Base-by-base conservation (phyloP, 495 filamentous ascomycete genomes). In the Durotheca rogersii region DNA sequence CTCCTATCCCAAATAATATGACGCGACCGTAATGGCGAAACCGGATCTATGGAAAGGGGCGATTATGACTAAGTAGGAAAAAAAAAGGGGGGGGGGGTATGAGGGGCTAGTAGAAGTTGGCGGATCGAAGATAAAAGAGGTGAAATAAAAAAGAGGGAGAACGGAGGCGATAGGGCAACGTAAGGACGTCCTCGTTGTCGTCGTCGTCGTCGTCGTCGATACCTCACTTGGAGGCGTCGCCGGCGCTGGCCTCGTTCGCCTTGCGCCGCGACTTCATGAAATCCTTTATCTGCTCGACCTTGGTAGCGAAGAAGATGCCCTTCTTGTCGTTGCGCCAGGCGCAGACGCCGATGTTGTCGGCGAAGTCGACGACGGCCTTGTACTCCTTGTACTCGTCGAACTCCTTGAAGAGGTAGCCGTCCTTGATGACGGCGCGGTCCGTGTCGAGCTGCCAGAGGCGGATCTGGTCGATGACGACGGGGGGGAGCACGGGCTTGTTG, bases 381-480 rank as follows among this genome's bases (percentile, higher is more conserved):
- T 93, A 98, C 59, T 96, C 94, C 15, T 81, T 77, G 35, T 76
- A 66, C 38, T 68, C 83, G 42, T 81, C 81, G 60, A 97, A 96
- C 33, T 96, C 92, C 52, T 85, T 86, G 77, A 98, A 95, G 23
- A 96, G 64, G 65, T 86, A 96, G 2, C 93, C 93, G 4, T 76
- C 67, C 7, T 82, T 90, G 4, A 86, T 78, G 64, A 84, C 84
- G 76, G 97, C 92, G 40, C 93, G 79, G 65, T 98, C 94, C 21
- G 90, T 87, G 65, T 98, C 94, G 41, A 96, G 86, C 72, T 98
- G 93, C 93, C 93, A 98, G 7, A 98, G 79, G 4, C 91, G 78
- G 52, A 98, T 96, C 72, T 98, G 93, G 73, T 98, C 93, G 32
- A 96, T 88, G 18, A 98, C 94, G 0, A 94, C 97, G 2, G 93